Percentiles rank a stretch among this genome's conserved stretches.
Conservation (phyloP, 1,139 yeast genomes). For the Pichia sp. region DNA sequence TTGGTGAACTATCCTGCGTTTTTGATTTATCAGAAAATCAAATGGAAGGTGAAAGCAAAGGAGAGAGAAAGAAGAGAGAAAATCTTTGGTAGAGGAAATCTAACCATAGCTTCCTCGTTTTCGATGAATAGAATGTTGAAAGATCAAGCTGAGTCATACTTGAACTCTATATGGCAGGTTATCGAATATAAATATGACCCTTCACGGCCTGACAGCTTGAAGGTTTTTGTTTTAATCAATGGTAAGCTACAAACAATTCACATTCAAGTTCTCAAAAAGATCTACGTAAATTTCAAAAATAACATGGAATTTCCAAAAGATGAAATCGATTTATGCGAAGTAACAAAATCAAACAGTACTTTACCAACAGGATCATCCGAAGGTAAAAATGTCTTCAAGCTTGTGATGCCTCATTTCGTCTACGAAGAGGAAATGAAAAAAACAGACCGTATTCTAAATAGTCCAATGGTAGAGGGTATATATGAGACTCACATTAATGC, state of each 20-base stretch:
- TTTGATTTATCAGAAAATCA: slow-evolving; percentile 72
- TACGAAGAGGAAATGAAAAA: slow-evolving; percentile 54
- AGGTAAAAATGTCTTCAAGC: slow-evolving; percentile 43
- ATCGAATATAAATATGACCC: slow-evolving; percentile 63
- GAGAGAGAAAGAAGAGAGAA: slow-evolving; percentile 68
- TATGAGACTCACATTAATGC: slow-evolving; percentile 72
- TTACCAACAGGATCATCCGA: slow-evolving; percentile 71
- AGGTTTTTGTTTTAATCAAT: slow-evolving; percentile 65
- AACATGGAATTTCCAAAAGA: slow-evolving; percentile 38
- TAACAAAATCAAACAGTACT: slow-evolving; percentile 54
- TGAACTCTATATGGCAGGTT: slow-evolving; percentile 79
- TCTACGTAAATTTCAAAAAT: slow-evolving; percentile 65
- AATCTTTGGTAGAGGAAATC: slow-evolving; percentile 62
- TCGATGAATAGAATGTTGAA: slow-evolving; percentile 68
- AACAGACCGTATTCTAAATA: slow-evolving; percentile 62
- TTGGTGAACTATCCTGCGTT: slow-evolving; percentile 72
- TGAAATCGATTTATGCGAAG: slow-evolving; percentile 48
- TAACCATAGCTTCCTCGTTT: slow-evolving; percentile 39
- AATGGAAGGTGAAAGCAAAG: slow-evolving; percentile 75
- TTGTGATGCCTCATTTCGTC: slow-evolving; percentile 62
- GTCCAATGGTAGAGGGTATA: slow-evolving; percentile 60
- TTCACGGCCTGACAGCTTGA: slow-evolving; percentile 65
- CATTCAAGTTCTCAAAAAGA: slow-evolving; percentile 67
- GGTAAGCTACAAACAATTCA: slow-evolving; percentile 70
- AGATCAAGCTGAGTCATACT: slow-evolving; percentile 73